Evolutionary conservation across 768 basidiomycete genomes (phyloP), one percentile per base, ranked within the genome.

Genomic region (Suillus subalutaceus): DNA sequence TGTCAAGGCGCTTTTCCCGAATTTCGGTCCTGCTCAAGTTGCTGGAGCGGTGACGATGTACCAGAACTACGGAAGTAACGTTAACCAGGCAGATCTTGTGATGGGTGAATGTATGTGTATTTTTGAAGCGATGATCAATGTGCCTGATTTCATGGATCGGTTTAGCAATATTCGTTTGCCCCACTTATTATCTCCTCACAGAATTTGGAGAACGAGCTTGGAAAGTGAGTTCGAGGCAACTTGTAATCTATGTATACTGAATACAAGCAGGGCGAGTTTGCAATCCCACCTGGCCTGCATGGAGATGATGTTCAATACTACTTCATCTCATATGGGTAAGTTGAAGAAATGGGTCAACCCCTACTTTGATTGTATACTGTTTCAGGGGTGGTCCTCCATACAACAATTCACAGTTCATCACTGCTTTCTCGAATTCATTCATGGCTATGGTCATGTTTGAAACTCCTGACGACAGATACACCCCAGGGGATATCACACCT

Each of bases 221-320:
- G 68, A 78, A 79, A 67, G 77, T 75, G 26, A 32, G 26, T 13
- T 52, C 50, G 5, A 75, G 75, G 40, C 68, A 76, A 37, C 64
- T 69, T 9, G 72, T 72, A 43, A 71, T 73, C 0, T 64, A 65
- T 2, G 67, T 73, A 53, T 66, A 53, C 48, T 13, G 69, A 5
- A 57, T 73, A 26, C 35, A 50, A 6, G 68, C 35, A 77, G 77
- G 77, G 74, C 4, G 56, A 75, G 46, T 77, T 77, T 58, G 75
- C 77, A 0, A 48, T 77, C 50, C 74, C 76, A 20, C 74, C 77
- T 6, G 75, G 65, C 6, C 26, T 53, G n/a, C 76, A 77, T 60
- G 81, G 74, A 40, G 44, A 72, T 2, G 83, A 84, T 58, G 55
- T 76, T 2, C 44, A 64, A 1, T 84, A 81, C 67, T 84, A 84